Base-by-base conservation (phyloP, 2,329 filamentous ascomycete genomes). In the Trichoderma brevicompactum region DNA sequence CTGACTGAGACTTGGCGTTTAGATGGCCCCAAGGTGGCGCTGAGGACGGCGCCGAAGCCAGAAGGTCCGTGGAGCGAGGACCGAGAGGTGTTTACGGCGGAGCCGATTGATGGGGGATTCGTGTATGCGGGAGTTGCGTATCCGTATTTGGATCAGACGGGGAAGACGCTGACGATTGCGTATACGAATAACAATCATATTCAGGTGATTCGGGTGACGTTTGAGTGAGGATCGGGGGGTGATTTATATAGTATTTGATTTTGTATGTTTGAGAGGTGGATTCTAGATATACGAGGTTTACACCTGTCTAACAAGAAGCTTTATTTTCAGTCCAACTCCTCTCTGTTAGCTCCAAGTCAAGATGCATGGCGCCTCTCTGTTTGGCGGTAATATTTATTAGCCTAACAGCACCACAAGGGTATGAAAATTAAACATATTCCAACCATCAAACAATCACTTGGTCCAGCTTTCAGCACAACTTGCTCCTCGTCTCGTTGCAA, bases 131-230 rank as follows among this genome's bases (percentile, higher is more conserved):
- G 77, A 1, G 15, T 78, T 68, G 77, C 49, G 1, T 78, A 79
- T 44, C 78, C 79, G 0, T 77, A 79, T 49, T 66, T 79, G 3
- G 77, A 80, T 46, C 66, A 69, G 5, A 73, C 73, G 0, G 77
- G 78, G 0, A 69, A 70, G 67, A 79, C 76, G 0, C 49, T 79
- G 64, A 77, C 75, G 0, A 71, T 79, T 52, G 78, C 76, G 0
- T 80, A 73, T 41, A 80, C 77, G 1, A 80, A 79, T 63, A 76
- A 78, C 34, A 79, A 79, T 56, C 72, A 74, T 44, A 78, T 77
- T 7, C 74, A 79, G 59, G 70, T 79, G 0, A 72, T 79, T 48
- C 76, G 71, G 54, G 75, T 72, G 7, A 67, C 71, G 0, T 78
- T 78, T 61, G 65, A 65, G 62, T 65, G 53, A 46, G 17, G 23